Conservation (phyloP, 176 grass and related monocot species). For the Bolboschoenus planiculmis region DNA sequence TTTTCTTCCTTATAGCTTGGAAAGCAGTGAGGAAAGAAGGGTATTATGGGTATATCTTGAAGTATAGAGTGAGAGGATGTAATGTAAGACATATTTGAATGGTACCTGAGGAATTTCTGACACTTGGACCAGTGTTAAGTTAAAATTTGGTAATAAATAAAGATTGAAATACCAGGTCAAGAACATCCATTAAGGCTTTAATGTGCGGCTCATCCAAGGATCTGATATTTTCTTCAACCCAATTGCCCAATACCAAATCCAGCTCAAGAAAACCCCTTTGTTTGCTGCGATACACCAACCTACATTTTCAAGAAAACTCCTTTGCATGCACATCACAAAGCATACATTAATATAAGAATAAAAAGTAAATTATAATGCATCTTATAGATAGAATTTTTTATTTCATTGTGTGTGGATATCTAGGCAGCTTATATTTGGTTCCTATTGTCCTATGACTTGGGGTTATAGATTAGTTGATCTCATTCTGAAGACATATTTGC, state of each 20-base stretch:
- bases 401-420: neutral
- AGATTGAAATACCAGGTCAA: slow-evolving; percentile 59
- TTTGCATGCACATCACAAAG: slow-evolving; percentile 1
- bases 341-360: neutral
- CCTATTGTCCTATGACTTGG: neutral
- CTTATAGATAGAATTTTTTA: neutral
- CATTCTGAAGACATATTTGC: neutral
- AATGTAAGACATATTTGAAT: neutral
- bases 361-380: neutral
- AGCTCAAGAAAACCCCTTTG: slow-evolving; percentile 90
- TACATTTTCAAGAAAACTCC: slow-evolving; percentile 29
- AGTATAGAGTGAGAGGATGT: neutral
- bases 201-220: slow-evolving; percentile 70
- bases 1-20: neutral
- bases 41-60: neutral
- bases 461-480: neutral
- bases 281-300: slow-evolving; percentile 87
- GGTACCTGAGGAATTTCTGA: neutral
- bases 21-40: neutral
- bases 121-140: neutral
- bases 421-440: neutral
- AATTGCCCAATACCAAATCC: slow-evolving; percentile 75
- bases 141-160: neutral
- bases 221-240: slow-evolving; percentile 80
- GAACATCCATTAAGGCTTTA: slow-evolving; percentile 62